Percentiles rank a stretch among this genome's conserved stretches.
phyloP scores from a whole-genome alignment of 306 rosid species.

The Malus asiatica region DNA sequence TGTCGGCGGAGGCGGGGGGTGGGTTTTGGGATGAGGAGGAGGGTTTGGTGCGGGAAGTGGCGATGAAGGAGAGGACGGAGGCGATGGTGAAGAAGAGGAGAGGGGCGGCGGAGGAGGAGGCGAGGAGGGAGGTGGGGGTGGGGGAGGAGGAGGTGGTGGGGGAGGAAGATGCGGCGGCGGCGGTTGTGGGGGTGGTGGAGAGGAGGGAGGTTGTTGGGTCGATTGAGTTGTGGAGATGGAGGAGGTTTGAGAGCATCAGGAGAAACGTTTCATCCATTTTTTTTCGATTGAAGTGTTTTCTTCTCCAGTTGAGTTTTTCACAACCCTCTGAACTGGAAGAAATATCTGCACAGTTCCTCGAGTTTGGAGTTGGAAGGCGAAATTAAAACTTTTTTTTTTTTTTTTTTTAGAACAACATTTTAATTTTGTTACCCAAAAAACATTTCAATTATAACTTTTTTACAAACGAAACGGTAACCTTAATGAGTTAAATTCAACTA shows the following conservation, averaged over 20 bases:
- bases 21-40: conserved; percentile 15
- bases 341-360: not conserved
- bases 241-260: conserved; percentile 77
- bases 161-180: conserved; percentile 32
- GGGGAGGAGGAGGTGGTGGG: conserved; percentile 17
- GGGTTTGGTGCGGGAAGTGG: conserved; percentile 46
- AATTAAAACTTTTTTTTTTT: not conserved
- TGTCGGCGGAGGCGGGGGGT: conserved; percentile 4
- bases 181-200: conserved; percentile 31
- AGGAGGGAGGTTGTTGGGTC: conserved; percentile 74
- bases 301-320: not conserved
- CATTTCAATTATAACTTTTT: no score
- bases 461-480: no score
- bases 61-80: conserved; percentile 81
- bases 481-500: no score
- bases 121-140: conserved; percentile 53
- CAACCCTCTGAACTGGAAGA: not conserved
- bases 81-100: conserved; percentile 95
- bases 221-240: conserved; percentile 80
- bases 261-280: conserved; percentile 70
- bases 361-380: not conserved
- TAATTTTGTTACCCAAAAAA: no score
- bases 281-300: not conserved
- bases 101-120: conserved; percentile 83
- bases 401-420: not conserved